Evolutionary conservation across 495 filamentous ascomycete species (phyloP).

Genomic region (Jackrogersella minutella): DNA sequence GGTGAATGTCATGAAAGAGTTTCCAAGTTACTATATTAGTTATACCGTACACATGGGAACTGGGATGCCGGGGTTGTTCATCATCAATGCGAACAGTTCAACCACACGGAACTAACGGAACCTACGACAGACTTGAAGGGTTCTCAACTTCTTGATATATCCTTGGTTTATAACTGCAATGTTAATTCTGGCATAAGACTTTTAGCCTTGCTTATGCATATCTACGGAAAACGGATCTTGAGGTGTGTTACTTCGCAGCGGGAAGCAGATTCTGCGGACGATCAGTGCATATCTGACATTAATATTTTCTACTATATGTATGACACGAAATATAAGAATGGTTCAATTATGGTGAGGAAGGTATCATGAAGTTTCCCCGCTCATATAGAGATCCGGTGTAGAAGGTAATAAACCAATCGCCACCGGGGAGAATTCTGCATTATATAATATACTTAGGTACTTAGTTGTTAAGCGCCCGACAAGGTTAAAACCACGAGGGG

Average conservation of each 20-base stretch:
- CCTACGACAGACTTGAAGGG: too few species aligned
- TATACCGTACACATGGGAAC: slow-evolving; percentile 6
- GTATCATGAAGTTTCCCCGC: slow-evolving; percentile 26
- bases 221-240: not conserved
- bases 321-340: not conserved
- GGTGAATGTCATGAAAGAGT: not conserved
- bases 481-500: slow-evolving; percentile 29
- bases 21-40: not conserved
- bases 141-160: not conserved
- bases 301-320: slow-evolving; percentile 8
- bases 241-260: slow-evolving; percentile 36
- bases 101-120: not conserved
- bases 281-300: slow-evolving; percentile 28
- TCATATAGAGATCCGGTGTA: slow-evolving; percentile 13
- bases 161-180: not conserved
- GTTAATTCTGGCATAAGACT: not conserved
- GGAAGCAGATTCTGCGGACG: slow-evolving; percentile 26
- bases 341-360: not conserved
- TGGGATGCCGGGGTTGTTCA: not conserved
- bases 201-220: slow-evolving; percentile 2
- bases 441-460: too few species aligned
- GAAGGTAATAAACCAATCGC: slow-evolving; percentile 18
- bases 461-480: slow-evolving; percentile 38
- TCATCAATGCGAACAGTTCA: not conserved
- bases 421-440: not conserved